A percentile compares a stretch with the other conserved stretches of the same genome.
These are phyloP conservation scores for Agaricus bisporus DNA, from an alignment of 768 basidiomycete species.

Conservation along the genomic window DNA sequence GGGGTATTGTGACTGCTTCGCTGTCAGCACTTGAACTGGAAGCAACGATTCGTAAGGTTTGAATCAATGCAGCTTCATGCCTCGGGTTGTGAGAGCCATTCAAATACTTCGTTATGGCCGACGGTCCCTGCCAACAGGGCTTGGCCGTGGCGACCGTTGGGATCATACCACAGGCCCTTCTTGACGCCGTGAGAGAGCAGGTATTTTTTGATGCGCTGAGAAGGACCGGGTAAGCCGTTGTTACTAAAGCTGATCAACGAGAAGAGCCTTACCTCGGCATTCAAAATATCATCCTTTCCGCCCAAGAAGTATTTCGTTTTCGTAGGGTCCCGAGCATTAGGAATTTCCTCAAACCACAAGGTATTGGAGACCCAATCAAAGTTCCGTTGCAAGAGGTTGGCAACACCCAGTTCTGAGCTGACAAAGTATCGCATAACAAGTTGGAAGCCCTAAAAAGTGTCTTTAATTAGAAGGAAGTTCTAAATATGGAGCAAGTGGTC, in stretches of 20 bases:
- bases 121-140: conserved; percentile 46
- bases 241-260: background rate
- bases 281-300: conserved; percentile 76
- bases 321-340: conserved; percentile 60
- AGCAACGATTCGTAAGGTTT: no score
- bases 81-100: conserved; percentile 44
- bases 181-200: conserved; percentile 68
- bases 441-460: conserved; percentile 58
- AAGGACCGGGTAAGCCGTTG: background rate
- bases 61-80: background rate
- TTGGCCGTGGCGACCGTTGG: conserved; percentile 56
- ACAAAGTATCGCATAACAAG: conserved; percentile 86
- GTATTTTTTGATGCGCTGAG: conserved; percentile 67
- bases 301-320: conserved; percentile 74
- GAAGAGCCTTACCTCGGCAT: conserved; percentile 51
- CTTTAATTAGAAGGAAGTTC: conserved; percentile 3
- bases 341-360: conserved; percentile 88
- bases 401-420: conserved; percentile 80
- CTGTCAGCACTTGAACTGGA: no score
- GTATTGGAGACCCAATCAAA: conserved; percentile 87
- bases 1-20: background rate
- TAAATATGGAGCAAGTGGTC: background rate
- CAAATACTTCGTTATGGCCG: conserved; percentile 51
- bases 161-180: conserved; percentile 61
- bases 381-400: conserved; percentile 76